Evolutionary conservation across 2,329 filamentous ascomycete species (phyloP).

Genomic region (Arthrinium puccinioides): DNA sequence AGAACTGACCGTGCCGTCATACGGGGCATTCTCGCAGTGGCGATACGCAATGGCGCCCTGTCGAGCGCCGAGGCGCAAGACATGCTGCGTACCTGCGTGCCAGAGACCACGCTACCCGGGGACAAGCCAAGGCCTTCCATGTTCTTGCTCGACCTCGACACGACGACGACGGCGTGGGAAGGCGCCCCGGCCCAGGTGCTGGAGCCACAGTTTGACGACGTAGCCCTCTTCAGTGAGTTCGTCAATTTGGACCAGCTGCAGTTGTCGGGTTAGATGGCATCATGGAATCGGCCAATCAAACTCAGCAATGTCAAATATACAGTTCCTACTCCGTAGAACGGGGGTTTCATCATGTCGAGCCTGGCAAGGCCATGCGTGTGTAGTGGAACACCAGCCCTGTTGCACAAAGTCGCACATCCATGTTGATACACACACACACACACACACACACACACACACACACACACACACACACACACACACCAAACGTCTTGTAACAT

Average conservation of each 20-base stretch:
- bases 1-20: not conserved
- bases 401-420: too few relatives aligned
- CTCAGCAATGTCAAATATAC: too few relatives aligned
- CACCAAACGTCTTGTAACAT: too few relatives aligned
- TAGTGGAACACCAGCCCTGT: too few relatives aligned
- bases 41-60: not conserved
- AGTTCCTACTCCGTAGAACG: too few relatives aligned
- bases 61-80: not conserved
- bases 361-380: too few relatives aligned
- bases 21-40: not conserved
- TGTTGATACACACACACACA: too few relatives aligned
- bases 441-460: too few relatives aligned
- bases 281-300: too few relatives aligned
- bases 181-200: not conserved
- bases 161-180: not conserved
- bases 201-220: not conserved
- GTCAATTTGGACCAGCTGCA: not conserved
- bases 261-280: too few relatives aligned
- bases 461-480: too few relatives aligned
- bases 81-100: not conserved
- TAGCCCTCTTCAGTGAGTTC: not conserved
- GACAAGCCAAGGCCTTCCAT: not conserved
- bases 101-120: not conserved
- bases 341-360: too few relatives aligned
- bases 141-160: conserved; percentile 1